A percentile compares a stretch with the other conserved stretches of the same genome.
phyloP scores from a whole-genome alignment of 441 rosid species.

The Populus hybrid region DNA sequence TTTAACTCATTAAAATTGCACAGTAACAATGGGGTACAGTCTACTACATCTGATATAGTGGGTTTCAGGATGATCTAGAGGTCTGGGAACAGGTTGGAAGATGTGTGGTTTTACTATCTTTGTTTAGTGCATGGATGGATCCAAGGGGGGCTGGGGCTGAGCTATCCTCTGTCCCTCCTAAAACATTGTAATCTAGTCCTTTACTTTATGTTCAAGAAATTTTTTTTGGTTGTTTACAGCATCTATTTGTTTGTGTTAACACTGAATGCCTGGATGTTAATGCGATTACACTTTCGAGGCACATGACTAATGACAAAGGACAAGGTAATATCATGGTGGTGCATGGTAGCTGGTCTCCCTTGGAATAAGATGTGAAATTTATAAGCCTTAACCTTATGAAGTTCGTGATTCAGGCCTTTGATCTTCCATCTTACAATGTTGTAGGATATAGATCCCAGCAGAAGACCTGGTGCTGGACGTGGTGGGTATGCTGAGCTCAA shows the following conservation, averaged over 20 bases:
- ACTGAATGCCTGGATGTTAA: background rate
- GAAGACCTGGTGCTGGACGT: constrained; percentile 93
- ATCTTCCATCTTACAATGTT: constrained; percentile 21
- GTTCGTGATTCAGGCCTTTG: constrained; percentile 5
- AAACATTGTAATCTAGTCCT: background rate
- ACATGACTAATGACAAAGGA: background rate
- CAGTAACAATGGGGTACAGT: background rate
- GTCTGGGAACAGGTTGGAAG: background rate
- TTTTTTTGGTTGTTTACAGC: background rate
- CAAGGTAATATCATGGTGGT: background rate
- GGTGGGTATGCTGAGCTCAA: constrained; percentile 83
- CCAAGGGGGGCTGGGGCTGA: background rate
- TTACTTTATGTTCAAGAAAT: background rate
- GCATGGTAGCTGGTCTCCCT: background rate
- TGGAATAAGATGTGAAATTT: background rate
- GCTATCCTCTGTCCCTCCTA: background rate
- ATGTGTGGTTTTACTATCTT: background rate
- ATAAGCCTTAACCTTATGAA: constrained; percentile 1
- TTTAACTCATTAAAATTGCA: background rate
- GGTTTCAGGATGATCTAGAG: background rate
- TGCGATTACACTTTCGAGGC: background rate
- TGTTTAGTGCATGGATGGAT: background rate
- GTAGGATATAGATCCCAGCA: constrained; percentile 88
- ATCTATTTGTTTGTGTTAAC: background rate
- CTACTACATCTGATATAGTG: background rate